Evolutionary conservation across 768 basidiomycete species (phyloP), one percentile per base, ranked within the genome.

Genomic region (Suillus cothurnatus): DNA sequence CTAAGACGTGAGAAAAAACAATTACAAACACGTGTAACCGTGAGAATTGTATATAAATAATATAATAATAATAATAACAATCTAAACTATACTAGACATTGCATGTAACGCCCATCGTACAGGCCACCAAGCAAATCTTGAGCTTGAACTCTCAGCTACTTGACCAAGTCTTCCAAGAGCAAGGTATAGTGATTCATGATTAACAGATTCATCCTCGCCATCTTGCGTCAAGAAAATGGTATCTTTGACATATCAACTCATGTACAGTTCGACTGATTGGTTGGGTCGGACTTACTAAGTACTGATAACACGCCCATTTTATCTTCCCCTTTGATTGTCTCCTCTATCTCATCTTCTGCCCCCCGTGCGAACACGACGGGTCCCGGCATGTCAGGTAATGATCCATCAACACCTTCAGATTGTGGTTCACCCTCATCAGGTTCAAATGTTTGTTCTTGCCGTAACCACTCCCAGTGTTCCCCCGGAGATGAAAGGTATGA

Each of bases 291-390:
- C 83, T 60, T 71, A 84, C 84, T 74, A 41, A 84, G 70, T 41
- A 41, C 28, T 59, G 80, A 76, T 63, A 86, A 72, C 31, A 84
- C 75, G 34, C 85, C 85, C 66, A 84, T 69, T 74, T 84, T 85
- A 73, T 86, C 85, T 66, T 85, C 84, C 28, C 73, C 69, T 53
- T 72, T 69, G 66, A 81, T 80, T n/a, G 73, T 70, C 34, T 75
- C 74, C 65, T 76, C 76, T 59, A 82, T 76, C 61, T 70, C 70
- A 60, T 79, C 78, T 55, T 78, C 71, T 36, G 76, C 76, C 59
- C 71, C 64, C 64, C 71, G 71, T 66, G 73, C 73, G 69, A 78
- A 75, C 70, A 69, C 49, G 66, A 53, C 68, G 68, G 69, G 50
- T 23, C 65, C 66, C 66, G 77, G 71, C 9, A 69, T 71, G 28